Base-by-base conservation (phyloP, 257 asterid genomes). In the Fraxinus cuspidata region DNA sequence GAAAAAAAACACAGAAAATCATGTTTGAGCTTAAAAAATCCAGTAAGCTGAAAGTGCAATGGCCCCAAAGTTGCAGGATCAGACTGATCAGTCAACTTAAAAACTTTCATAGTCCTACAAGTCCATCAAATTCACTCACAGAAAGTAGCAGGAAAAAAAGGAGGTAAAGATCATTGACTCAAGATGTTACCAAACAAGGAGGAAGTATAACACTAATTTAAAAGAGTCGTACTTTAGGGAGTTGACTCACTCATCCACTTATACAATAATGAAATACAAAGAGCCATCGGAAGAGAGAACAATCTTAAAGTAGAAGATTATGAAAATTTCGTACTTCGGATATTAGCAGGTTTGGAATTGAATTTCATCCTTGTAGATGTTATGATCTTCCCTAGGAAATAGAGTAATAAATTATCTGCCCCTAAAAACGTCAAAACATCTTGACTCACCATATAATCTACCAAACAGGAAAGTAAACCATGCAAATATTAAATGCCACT, bases 161-260 rank as follows among this genome's bases (percentile, higher is more conserved):
- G 69, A 74, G 71, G 74, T 73, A 60, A 27, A 47, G 1, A 42
- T 72, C 56, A 65, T 74, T 51, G 65, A 79, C 40, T 53, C 66
- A 68, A 34, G 72, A 49, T 76, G 75, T 58, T 78, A 66, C 47
- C 56, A 58, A 65, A 73, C 27, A 83, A 51, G 37, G 44, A 27
- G 64, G n/a, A 42, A 81, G 16, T n/a, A 28, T 19, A 53, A 53
- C 34, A 68, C 77, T 27, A 70, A 74, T 19, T 31, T 74, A 40
- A 47, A 40, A 7, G 69, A 70, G 38, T 49, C 29, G 47, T 25
- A 67, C 65, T 40, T 70, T 18, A 60, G 31, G 67, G 72, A 44
- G 71, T 38, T 44, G 49, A 27, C 47, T n/a, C 67, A 72, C 18
- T 51, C 47, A 73, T 77, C 63, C 68, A 37, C 25, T 31, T 34